These are phyloP conservation scores for Aspergillus panamensis DNA, from an alignment of 495 filamentous ascomycete species.

Conservation along the genomic window DNA sequence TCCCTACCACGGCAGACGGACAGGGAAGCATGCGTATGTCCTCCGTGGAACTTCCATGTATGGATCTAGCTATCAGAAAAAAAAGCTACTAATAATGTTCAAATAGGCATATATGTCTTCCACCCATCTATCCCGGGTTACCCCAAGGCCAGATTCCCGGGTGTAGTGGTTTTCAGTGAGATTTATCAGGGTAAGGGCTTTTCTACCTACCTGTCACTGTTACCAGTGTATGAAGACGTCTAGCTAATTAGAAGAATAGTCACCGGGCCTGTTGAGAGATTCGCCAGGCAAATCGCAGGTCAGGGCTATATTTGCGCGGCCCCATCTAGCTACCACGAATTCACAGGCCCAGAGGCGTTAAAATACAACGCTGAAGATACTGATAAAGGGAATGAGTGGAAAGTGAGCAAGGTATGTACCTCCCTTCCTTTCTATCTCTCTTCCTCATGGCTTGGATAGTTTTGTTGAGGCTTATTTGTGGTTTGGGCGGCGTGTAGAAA, in stretches of 20 bases:
- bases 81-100: neutral
- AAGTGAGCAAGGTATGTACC: constrained; percentile 64
- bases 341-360: constrained; percentile 78
- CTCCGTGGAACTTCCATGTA: no score
- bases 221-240: neutral
- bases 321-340: constrained; percentile 90
- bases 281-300: constrained; percentile 87
- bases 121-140: constrained; percentile 81
- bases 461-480: no score
- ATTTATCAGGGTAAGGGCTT: constrained; percentile 80
- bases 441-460: no score
- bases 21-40: constrained; percentile 58
- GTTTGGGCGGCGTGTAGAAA: constrained; percentile 46
- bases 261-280: constrained; percentile 86
- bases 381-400: constrained; percentile 81
- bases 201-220: neutral
- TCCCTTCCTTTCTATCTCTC: no score
- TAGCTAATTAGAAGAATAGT: constrained; percentile 46
- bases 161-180: constrained; percentile 87
- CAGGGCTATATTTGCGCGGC: constrained; percentile 93
- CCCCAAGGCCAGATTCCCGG: constrained; percentile 85
- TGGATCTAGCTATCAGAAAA: no score
- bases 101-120: constrained; percentile 81
- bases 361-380: constrained; percentile 86
- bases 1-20: constrained; percentile 61